phyloP scores from a whole-genome alignment of 192 early-diverging fungal species.

The Coemansia sp. region DNA sequence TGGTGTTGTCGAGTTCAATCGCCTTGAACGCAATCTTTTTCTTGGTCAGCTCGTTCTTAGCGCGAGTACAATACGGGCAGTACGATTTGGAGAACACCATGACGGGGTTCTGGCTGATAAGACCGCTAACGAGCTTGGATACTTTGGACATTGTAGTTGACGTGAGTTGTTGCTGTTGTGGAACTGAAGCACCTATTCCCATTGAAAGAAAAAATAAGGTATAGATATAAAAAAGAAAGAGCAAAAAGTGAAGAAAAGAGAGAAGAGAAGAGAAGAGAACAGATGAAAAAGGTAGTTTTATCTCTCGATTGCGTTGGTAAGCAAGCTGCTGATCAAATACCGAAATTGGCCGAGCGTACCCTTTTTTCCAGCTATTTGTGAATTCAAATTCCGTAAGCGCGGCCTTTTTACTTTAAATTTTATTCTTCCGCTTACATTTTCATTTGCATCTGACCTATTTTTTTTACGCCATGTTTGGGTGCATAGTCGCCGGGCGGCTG shows the following conservation, averaged over 20 bases:
- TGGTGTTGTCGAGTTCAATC: constrained; percentile 61
- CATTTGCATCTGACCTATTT: not conserved
- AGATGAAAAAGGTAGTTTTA: not conserved
- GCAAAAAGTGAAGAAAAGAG: constrained; percentile 3
- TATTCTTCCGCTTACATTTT: not conserved
- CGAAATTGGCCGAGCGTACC: not conserved
- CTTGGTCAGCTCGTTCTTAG: constrained; percentile 57
- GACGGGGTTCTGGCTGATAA: constrained; percentile 45
- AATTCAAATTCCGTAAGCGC: not conserved
- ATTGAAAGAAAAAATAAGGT: not conserved
- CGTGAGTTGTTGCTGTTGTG: constrained; percentile 4
- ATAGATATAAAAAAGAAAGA: constrained; percentile 9
- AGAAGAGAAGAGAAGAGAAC: not conserved
- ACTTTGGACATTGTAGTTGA: constrained; percentile 33
- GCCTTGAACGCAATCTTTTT: constrained; percentile 44
- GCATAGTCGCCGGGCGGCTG: constrained; percentile 88
- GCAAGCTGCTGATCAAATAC: not conserved
- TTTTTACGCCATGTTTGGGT: constrained; percentile 78
- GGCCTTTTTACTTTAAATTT: not conserved
- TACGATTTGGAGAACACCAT: constrained; percentile 80
- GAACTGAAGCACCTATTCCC: constrained; percentile 21
- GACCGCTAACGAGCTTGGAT: constrained; percentile 31
- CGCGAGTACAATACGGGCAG: constrained; percentile 70
- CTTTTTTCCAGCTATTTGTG: not conserved
- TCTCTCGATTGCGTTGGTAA: not conserved